Percentiles rank a stretch among this genome's conserved stretches.
Evolutionary conservation across 768 basidiomycete species (phyloP).

Genomic region (Wakefieldia striispora): DNA sequence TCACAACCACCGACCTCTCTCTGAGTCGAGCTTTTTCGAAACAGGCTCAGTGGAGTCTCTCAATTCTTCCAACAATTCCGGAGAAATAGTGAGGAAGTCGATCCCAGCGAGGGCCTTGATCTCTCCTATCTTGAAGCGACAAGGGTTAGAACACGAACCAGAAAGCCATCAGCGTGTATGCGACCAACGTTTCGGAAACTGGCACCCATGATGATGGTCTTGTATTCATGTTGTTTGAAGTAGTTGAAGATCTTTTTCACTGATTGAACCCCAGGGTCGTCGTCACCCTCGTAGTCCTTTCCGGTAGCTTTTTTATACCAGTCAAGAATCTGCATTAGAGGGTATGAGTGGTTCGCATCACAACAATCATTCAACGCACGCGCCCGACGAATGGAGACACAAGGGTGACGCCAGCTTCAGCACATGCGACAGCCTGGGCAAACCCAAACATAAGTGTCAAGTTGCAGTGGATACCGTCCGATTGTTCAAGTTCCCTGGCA

Average conservation of each 20-base stretch:
- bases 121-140: conserved; percentile 63
- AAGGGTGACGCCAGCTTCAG: conserved; percentile 93
- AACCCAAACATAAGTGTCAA: conserved; percentile 97
- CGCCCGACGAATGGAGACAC: conserved; percentile 98
- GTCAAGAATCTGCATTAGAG: conserved; percentile 77
- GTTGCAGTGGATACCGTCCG: conserved; percentile 94
- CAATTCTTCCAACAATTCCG: conserved; percentile 84
- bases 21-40: conserved; percentile 77
- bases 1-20: conserved; percentile 42
- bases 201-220: conserved; percentile 99
- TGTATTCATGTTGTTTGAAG: conserved; percentile 96
- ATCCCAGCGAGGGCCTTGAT: conserved; percentile 93
- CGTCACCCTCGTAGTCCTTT: conserved; percentile 80
- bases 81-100: conserved; percentile 94
- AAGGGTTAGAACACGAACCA: neutral
- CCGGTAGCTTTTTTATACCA: conserved; percentile 94
- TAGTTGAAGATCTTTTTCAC: conserved; percentile 97
- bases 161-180: neutral
- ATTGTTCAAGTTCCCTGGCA: conserved; percentile 85
- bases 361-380: conserved; percentile 44
- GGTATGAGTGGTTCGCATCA: conserved; percentile 28
- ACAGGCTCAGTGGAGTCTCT: conserved; percentile 69
- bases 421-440: conserved; percentile 94
- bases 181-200: conserved; percentile 90
- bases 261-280: conserved; percentile 92